Percentiles rank a stretch among this genome's conserved stretches.
Evolutionary conservation across 208 protist species (phyloP).

Genomic region (Leishmania tarentolae): DNA sequence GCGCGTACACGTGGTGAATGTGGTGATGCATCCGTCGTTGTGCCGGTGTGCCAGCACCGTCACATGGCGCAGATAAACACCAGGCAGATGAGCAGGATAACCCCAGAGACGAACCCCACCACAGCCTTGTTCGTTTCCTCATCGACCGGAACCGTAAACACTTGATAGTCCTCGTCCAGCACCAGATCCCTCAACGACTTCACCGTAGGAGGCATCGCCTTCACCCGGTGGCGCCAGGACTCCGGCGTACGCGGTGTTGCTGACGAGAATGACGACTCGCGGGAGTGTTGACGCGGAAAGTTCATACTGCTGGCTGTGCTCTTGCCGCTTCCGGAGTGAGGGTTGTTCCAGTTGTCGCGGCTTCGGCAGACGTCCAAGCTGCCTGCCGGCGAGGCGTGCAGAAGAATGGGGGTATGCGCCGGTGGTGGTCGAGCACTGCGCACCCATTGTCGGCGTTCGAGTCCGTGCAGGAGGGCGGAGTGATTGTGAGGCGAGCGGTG

Average conservation of each 20-base stretch:
- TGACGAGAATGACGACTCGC: neutral
- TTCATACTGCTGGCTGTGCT: neutral
- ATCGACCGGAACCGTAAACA: conserved; percentile 16
- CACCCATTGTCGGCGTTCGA: neutral
- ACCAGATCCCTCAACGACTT: conserved; percentile 7
- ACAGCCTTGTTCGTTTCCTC: conserved; percentile 28
- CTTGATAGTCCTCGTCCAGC: conserved; percentile 12
- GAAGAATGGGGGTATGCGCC: neutral
- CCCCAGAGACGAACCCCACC: conserved; percentile 21
- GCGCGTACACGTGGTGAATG: neutral
- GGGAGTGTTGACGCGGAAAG: neutral
- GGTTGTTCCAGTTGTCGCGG: neutral
- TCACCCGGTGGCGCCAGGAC: neutral
- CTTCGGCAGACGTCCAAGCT: neutral
- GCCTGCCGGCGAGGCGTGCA: neutral
- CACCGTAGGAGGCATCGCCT: neutral
- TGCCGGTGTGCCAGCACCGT: neutral
- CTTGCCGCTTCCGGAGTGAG: neutral
- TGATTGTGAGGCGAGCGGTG: neutral
- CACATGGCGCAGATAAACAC: conserved; percentile 22
- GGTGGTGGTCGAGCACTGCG: neutral
- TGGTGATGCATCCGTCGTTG: neutral
- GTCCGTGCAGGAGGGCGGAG: neutral
- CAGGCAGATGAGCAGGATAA: conserved; percentile 16
- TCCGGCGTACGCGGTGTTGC: neutral